Conservation (phyloP, 495 filamentous ascomycete species). For the Talaromyces stipitatus region DNA sequence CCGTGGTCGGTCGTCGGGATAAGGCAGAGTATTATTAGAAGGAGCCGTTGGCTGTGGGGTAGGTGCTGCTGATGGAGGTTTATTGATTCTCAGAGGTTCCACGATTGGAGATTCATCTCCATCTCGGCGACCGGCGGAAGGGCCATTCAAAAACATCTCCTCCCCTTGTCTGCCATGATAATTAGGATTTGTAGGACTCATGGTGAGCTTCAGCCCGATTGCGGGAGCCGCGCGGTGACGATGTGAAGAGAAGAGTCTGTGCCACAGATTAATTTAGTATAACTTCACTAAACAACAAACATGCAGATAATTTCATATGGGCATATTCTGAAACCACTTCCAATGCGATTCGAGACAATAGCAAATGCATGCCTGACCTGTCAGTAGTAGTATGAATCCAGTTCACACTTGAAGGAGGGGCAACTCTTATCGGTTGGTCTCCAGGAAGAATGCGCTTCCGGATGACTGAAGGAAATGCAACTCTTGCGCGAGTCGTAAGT, state of each 20-base stretch:
- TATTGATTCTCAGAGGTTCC: conserved; percentile 80
- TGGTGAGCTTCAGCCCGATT: conserved; percentile 13
- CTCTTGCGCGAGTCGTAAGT: background rate
- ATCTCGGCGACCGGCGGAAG: conserved; percentile 26
- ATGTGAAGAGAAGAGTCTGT: conserved; percentile 2
- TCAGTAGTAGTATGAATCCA: background rate
- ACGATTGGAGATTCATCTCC: conserved; percentile 62
- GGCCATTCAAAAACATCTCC: conserved; percentile 64
- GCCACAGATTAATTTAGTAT: background rate
- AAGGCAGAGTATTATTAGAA: conserved; percentile 57
- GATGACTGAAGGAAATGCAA: conserved; percentile 3
- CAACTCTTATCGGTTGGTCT: background rate
- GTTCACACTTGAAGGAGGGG: background rate
- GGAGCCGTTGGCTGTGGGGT: conserved; percentile 32
- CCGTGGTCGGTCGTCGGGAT: conserved; percentile 64
- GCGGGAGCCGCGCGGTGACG: conserved; percentile 2
- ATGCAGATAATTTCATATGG: background rate
- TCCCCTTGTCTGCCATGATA: conserved; percentile 53
- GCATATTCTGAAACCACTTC: background rate
- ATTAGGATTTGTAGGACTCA: conserved; percentile 32
- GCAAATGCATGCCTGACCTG: background rate
- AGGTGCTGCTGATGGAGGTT: conserved; percentile 51
- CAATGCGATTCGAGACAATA: background rate
- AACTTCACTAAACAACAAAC: background rate
- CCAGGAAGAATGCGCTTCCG: conserved; percentile 4